Conservation (phyloP, 768 basidiomycete genomes). For the Podaxis sp. region DNA sequence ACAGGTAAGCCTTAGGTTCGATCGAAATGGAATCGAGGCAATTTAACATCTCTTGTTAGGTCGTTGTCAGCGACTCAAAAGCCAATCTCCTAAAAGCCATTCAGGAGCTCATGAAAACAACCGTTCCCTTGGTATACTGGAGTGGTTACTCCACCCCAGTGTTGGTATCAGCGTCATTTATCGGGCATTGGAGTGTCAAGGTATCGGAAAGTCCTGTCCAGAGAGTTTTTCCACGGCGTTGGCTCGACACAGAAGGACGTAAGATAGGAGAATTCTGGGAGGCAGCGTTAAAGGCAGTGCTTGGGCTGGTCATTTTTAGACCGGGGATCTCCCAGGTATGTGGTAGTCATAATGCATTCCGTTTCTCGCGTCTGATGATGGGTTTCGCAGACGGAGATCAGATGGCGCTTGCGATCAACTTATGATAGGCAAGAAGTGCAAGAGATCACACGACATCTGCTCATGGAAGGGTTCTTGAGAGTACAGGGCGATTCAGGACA, state of each 20-base stretch:
- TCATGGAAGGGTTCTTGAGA: constrained; percentile 50
- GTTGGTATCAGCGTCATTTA: constrained; percentile 54
- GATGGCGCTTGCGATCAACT: constrained; percentile 67
- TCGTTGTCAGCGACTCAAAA: not conserved
- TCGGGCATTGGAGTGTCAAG: constrained; percentile 56
- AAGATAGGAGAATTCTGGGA: constrained; percentile 67
- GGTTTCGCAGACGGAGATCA: constrained; percentile 56
- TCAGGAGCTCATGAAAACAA: constrained; percentile 39
- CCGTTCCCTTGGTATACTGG: constrained; percentile 65
- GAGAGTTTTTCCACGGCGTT: constrained; percentile 66
- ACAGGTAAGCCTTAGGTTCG: not conserved
- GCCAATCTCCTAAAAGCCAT: constrained; percentile 4
- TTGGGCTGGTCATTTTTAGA: constrained; percentile 63
- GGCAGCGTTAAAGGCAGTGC: constrained; percentile 67
- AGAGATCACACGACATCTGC: constrained; percentile 58
- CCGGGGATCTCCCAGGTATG: constrained; percentile 76
- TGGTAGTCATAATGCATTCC: not conserved
- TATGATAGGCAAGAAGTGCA: constrained; percentile 76
- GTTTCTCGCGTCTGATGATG: constrained; percentile 10
- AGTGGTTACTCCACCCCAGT: constrained; percentile 56
- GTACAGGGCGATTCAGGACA: constrained; percentile 16
- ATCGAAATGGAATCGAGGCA: not conserved
- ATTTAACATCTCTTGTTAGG: not conserved
- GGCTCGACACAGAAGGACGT: constrained; percentile 71
- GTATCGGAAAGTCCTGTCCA: constrained; percentile 44